Conservation (phyloP, 78 protist species). For the Paulinella micropora region DNA sequence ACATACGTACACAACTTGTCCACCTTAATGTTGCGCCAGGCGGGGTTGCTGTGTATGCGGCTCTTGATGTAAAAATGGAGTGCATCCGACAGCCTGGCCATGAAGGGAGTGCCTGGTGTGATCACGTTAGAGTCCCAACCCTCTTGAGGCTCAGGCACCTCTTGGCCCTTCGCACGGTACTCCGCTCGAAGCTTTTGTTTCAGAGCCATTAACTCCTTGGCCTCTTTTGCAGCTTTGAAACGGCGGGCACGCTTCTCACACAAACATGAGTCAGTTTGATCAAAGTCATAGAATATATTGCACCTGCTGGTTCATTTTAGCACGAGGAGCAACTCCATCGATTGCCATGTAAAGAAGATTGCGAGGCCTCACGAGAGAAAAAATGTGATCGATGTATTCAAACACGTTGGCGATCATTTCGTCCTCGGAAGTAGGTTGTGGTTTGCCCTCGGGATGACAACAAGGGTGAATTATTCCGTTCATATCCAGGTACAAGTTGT, state of each 20-base stretch:
- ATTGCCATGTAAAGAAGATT: conserved; percentile 88
- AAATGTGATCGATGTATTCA: conserved; percentile 73
- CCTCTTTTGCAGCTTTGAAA: conserved; percentile 71
- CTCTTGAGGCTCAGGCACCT: background rate
- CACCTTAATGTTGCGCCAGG: conserved; percentile 1
- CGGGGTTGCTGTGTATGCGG: conserved; percentile 59
- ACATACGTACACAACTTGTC: background rate
- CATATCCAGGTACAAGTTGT: conserved; percentile 97
- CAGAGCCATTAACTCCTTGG: conserved; percentile 3
- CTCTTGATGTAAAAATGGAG: conserved; percentile 58
- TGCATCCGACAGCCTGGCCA: conserved; percentile 61
- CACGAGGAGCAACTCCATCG: conserved; percentile 94
- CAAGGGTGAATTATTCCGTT: conserved; percentile 97
- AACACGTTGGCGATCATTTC: conserved; percentile 70
- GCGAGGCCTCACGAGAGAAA: conserved; percentile 82
- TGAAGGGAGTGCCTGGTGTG: conserved; percentile 97
- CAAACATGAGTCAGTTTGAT: no score
- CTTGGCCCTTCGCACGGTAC: background rate
- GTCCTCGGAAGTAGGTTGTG: conserved; percentile 34
- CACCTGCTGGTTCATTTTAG: conserved; percentile 88
- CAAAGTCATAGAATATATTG: no score
- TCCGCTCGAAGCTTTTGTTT: background rate
- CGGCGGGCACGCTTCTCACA: conserved; percentile 52
- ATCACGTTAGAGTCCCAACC: conserved; percentile 75
- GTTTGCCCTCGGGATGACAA: conserved; percentile 66